Evolutionary conservation across 2,329 filamentous ascomycete genomes (phyloP).

Genomic region (Sporothrix luriei): DNA sequence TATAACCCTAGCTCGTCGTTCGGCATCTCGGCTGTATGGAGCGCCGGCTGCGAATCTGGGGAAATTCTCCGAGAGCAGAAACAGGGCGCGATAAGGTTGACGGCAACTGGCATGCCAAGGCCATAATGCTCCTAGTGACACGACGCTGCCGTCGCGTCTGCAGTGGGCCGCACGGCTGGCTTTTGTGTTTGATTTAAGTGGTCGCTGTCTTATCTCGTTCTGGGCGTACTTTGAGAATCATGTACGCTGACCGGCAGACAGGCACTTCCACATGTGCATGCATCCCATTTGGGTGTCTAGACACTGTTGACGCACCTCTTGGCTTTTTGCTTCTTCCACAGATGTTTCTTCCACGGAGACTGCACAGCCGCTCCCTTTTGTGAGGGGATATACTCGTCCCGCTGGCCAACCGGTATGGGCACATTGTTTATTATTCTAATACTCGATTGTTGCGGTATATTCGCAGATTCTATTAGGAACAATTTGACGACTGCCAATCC

Average conservation of each 20-base stretch:
- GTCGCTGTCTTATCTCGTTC: too few relatives aligned
- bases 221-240: too few relatives aligned
- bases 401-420: neutral
- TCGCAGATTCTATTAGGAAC: neutral
- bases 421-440: neutral
- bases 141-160: neutral
- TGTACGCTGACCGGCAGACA: neutral
- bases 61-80: constrained; percentile 19
- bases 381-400: neutral
- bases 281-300: neutral
- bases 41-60: constrained; percentile 22
- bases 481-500: neutral
- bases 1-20: neutral
- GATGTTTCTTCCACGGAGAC: neutral
- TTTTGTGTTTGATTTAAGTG: too few relatives aligned
- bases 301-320: neutral
- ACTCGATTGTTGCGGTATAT: neutral
- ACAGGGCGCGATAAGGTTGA: neutral
- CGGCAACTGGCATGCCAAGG: neutral
- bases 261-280: neutral
- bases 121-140: constrained; percentile 12
- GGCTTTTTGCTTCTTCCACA: neutral
- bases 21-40: constrained; percentile 1
- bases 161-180: too few relatives aligned
- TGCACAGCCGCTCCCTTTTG: too few relatives aligned